These are phyloP conservation scores for Cephalotrichum gorgonifer DNA, from an alignment of 2,329 filamentous ascomycete species.

Conservation along the genomic window DNA sequence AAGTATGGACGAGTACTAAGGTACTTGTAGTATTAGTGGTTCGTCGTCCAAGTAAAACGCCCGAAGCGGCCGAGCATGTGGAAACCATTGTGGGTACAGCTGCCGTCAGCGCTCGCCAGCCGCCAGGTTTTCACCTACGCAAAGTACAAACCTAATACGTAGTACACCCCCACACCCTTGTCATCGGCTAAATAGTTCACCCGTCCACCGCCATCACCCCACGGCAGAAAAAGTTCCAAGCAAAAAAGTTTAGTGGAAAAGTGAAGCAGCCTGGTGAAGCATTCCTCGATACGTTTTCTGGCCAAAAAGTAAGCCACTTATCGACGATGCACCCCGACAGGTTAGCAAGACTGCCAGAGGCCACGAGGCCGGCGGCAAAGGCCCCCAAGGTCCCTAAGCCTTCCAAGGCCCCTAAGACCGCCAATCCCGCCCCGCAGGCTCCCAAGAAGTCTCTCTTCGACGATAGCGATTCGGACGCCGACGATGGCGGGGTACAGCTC, in stretches of 20 bases:
- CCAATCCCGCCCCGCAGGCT: slow-evolving; percentile 18
- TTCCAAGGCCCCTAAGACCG: slow-evolving; percentile 1
- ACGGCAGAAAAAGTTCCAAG: slow-evolving; percentile 4
- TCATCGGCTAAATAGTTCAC: slow-evolving; percentile 3
- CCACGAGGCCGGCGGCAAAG: neutral
- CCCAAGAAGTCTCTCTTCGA: slow-evolving; percentile 43
- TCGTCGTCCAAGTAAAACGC: neutral
- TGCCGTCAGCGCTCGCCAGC: neutral
- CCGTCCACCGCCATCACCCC: neutral
- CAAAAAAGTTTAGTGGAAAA: neutral
- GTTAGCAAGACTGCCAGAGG: neutral
- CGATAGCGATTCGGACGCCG: slow-evolving; percentile 30
- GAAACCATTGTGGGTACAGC: neutral
- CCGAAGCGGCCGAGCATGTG: neutral
- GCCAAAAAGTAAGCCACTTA: too few species aligned
- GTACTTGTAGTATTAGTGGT: too few species aligned
- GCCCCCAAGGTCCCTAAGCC: neutral
- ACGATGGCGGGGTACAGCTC: slow-evolving; percentile 33
- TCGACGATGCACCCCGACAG: slow-evolving; percentile 5
- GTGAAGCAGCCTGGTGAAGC: neutral
- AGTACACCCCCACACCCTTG: too few species aligned
- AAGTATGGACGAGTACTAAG: neutral
- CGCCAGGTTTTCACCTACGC: too few species aligned
- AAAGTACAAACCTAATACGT: too few species aligned
- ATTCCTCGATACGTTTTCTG: too few species aligned